Base-by-base conservation (phyloP, 1,139 yeast species). In the Pichia cactophila region DNA sequence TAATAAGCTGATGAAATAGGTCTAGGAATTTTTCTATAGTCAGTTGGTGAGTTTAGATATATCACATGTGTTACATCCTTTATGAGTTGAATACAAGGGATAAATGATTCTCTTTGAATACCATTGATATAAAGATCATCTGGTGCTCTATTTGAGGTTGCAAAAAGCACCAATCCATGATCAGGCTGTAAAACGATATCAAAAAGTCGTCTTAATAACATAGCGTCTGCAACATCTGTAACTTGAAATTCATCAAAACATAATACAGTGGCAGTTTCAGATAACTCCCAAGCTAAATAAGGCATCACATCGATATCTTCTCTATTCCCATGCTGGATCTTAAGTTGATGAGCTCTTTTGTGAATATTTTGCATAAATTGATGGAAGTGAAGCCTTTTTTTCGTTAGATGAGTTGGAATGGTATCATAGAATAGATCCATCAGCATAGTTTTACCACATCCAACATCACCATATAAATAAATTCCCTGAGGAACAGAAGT, bases 161-260 rank as follows among this genome's bases (percentile, higher is more conserved):
- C 92, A 70, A 92, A 90, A 14, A 94, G 69, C 2, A 90, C 82
- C 28, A 89, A 83, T 0, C 97, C 97, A 61, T 83, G 84, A 42
- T 81, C 76, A 0, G 83, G 80, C 46, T 81, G 67, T 46, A 92
- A 66, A 44, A 81, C 70, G 31, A 77, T 74, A 63, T 81, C 77
- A 46, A 89, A 64, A 41, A 90, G 69, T 48, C 96, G 73, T 54
- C 98, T 77, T 45, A 92, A 72, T 41, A 92, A 74, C 98, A 92
- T 92, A 3, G 98, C 98, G 67, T 92, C 98, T 1, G 97, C 98
- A 36, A 92, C 97, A 65, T 92, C 98, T 0, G 96, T 87, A 42
- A 92, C 97, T 66, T 86, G 95, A 62, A 90, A 89, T 69, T 92
- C 98, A 68, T 92, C 98, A 65, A 92, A 88, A 66, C 98, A 92